Percentiles rank a stretch among this genome's conserved stretches.
phyloP scores from a whole-genome alignment of 192 early-diverging fungal species.

The Coemansia sp. region DNA sequence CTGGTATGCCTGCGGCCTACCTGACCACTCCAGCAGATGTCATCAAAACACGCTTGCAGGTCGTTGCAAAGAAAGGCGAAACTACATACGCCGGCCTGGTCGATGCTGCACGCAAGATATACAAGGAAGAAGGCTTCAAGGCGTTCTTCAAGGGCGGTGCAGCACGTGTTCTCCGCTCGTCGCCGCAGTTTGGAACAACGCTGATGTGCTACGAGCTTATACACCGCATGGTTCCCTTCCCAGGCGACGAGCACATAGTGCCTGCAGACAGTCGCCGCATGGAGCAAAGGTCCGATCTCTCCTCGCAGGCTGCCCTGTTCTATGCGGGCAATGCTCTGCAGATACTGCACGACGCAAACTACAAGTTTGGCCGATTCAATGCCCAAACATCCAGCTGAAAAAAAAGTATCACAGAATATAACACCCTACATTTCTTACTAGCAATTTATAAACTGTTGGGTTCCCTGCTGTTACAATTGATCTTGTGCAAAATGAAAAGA shows the following conservation, averaged over 20 bases:
- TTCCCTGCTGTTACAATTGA: too few relatives aligned
- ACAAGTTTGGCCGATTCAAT: slow-evolving; percentile 39
- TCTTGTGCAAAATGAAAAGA: slow-evolving; percentile 1
- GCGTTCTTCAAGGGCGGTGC: slow-evolving; percentile 98
- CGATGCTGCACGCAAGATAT: slow-evolving; percentile 86
- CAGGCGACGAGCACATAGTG: slow-evolving; percentile 40
- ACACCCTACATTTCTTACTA: not conserved
- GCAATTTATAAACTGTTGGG: too few relatives aligned
- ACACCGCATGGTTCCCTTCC: slow-evolving; percentile 64
- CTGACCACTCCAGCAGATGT: slow-evolving; percentile 97
- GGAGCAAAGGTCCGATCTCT: slow-evolving; percentile 27
- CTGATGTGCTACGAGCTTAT: slow-evolving; percentile 90
- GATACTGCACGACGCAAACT: slow-evolving; percentile 45
- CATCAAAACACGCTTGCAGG: slow-evolving; percentile 97
- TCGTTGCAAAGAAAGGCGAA: slow-evolving; percentile 85
- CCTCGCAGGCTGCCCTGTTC: slow-evolving; percentile 45
- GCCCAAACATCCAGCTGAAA: not conserved
- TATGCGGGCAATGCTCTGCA: slow-evolving; percentile 44
- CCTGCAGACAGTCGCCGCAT: slow-evolving; percentile 14
- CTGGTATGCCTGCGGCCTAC: slow-evolving; percentile 95
- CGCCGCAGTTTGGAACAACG: slow-evolving; percentile 98
- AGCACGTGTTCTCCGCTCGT: slow-evolving; percentile 86
- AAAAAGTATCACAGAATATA: too few relatives aligned
- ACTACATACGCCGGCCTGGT: slow-evolving; percentile 81
- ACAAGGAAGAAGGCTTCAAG: slow-evolving; percentile 84